Evolutionary conservation across 192 early-diverging fungal genomes (phyloP).

Genomic region (Gonapodya sp.): DNA sequence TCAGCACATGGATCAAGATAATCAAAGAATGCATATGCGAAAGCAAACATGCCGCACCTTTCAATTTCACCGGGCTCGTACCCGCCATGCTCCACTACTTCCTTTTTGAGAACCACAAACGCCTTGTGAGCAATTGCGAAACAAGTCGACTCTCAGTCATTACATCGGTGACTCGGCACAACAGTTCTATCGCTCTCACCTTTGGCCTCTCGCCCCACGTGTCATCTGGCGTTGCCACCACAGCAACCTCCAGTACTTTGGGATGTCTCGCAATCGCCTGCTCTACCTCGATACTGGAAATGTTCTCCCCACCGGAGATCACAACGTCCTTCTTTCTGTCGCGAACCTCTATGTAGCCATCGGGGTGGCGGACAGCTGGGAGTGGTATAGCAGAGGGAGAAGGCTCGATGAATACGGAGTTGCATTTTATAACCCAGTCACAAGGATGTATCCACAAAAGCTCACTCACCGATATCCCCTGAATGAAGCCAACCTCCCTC

Average conservation of each 20-base stretch:
- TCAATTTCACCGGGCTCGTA: background rate
- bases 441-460: background rate
- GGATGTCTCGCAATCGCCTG: slow-evolving; percentile 33
- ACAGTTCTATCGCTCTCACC: no score
- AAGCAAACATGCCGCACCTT: background rate
- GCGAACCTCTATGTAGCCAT: slow-evolving; percentile 47
- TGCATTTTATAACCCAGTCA: background rate
- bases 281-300: slow-evolving; percentile 47
- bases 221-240: slow-evolving; percentile 42
- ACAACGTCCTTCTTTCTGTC: slow-evolving; percentile 56
- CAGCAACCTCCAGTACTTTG: slow-evolving; percentile 41
- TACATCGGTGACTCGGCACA: no score
- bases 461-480: slow-evolving; percentile 33
- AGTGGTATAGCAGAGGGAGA: no score
- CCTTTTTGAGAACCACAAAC: background rate
- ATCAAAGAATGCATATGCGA: no score
- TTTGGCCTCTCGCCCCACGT: slow-evolving; percentile 51
- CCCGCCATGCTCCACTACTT: background rate
- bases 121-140: no score
- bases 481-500: slow-evolving; percentile 42
- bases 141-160: background rate
- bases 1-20: no score
- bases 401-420: background rate
- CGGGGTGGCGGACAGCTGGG: slow-evolving; percentile 40
- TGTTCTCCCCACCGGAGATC: slow-evolving; percentile 43